Conservation (phyloP, 495 filamentous ascomycete species). For the Chlorociboria aeruginascens region DNA sequence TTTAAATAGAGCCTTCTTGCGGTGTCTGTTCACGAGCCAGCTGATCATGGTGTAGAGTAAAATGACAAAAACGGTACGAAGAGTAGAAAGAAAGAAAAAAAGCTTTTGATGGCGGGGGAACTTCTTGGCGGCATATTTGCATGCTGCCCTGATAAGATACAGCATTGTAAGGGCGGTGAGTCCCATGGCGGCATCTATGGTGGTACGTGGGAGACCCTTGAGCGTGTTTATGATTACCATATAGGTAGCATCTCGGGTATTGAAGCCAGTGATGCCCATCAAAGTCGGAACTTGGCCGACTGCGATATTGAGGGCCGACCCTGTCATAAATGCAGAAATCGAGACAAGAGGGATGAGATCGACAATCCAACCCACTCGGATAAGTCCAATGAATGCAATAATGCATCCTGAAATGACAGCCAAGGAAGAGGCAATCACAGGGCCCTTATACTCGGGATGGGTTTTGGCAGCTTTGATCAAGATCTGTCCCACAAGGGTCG, state of each 20-base stretch:
- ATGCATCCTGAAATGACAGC: constrained; percentile 75
- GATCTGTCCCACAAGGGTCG: constrained; percentile 74
- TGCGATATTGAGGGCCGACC: constrained; percentile 84
- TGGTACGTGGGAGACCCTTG: constrained; percentile 55
- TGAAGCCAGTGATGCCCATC: constrained; percentile 65
- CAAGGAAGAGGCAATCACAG: constrained; percentile 66
- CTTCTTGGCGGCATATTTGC: constrained; percentile 54
- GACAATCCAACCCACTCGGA: constrained; percentile 81
- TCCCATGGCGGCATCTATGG: constrained; percentile 80
- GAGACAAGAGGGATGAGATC: constrained; percentile 89
- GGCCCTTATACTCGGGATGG: constrained; percentile 43
- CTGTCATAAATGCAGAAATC: constrained; percentile 96
- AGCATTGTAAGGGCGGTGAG: constrained; percentile 72
- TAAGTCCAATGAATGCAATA: constrained; percentile 67
- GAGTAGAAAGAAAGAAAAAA: constrained; percentile 81
- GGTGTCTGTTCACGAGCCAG: constrained; percentile 60
- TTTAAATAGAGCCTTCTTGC: constrained; percentile 44
- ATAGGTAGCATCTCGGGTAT: constrained; percentile 70
- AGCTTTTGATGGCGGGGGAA: constrained; percentile 57
- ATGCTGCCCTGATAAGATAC: constrained; percentile 65
- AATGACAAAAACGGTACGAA: constrained; percentile 84
- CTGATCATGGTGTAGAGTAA: constrained; percentile 89
- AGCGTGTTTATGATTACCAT: constrained; percentile 77
- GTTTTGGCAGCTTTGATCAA: constrained; percentile 44
- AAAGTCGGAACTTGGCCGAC: constrained; percentile 76